Evolutionary conservation across 2,329 filamentous ascomycete genomes (phyloP), one percentile per base, ranked within the genome.

Genomic region (Aspergillus jensenii): DNA sequence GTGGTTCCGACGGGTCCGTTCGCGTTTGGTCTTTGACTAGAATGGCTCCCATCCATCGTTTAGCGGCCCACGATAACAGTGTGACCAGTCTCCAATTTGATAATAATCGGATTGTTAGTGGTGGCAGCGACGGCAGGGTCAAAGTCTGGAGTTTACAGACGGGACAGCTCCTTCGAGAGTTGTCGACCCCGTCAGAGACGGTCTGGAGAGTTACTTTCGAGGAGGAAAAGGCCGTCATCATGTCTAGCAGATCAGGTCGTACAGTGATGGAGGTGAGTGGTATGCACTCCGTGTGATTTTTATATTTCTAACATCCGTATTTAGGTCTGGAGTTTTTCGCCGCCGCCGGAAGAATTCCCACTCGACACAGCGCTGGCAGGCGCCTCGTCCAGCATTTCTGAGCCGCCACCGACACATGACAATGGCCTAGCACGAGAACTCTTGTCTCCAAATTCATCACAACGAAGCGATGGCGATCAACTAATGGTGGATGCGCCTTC

Each of bases 181-280:
- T 99, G 43, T 93, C 93, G 47, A 87, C 89, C 19, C 92, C 93
- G 53, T 91, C 93, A 0, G 93, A 99, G 71, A 93, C 93, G 15
- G 95, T 99, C 0, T 99, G 95, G 95, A 85, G 95, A 59, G 93
- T 99, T 35, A 95, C 96, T 0, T 99, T 99, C 73, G 95, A 99
- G 71, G 93, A 96, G 64, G 95, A 99, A 76, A 98, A 97, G 75
- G 96, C 93, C 58, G 93, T 99, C 31, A 93, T 96, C 33, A 90
- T 99, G 82, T 95, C 95, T 8, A 89, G 91, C 67, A 85, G 93
- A 59, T 86, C 86, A 52, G 88, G 87, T 56, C 87, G 93, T 62
- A 98, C 96, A 0, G 90, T 98, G 62, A 99, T 99, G 95, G 95
- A 99, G 87, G 93, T 96, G 78, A 79, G 87, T 74, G 43, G 23